Percentiles rank a stretch among this genome's conserved stretches.
These are phyloP conservation scores for Ceratocystiopsis minuta DNA, from an alignment of 2,329 filamentous ascomycete genomes.

Conservation along the genomic window DNA sequence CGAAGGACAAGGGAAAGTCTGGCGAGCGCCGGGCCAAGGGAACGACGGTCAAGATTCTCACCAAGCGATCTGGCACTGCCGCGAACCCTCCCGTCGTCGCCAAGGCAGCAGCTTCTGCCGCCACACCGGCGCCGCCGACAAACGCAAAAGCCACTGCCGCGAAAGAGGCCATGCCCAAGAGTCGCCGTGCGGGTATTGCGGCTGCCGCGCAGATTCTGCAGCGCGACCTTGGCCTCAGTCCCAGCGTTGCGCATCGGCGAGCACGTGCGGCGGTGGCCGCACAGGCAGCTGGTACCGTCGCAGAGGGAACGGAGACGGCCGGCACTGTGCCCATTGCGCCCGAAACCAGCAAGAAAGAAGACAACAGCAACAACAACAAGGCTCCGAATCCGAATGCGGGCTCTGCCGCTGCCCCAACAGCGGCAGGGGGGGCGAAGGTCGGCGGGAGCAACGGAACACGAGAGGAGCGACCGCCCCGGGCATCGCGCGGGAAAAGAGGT, in stretches of 20 bases:
- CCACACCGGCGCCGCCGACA: conserved; percentile 22
- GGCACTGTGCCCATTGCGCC: conserved; percentile 13
- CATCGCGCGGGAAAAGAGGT: conserved; percentile 10
- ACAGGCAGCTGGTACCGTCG: conserved; percentile 22
- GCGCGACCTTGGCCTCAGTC: conserved; percentile 46
- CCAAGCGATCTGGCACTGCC: conserved; percentile 30
- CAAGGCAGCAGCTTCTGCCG: conserved; percentile 33
- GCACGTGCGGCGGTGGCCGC: conserved; percentile 25
- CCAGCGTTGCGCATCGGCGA: conserved; percentile 42
- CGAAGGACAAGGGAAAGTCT: conserved; percentile 20
- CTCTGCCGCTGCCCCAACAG: neutral
- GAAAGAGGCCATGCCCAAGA: conserved; percentile 29
- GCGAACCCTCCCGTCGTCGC: conserved; percentile 27
- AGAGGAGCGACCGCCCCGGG: conserved; percentile 5
- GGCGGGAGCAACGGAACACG: neutral
- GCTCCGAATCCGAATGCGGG: too few relatives aligned
- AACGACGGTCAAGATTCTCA: conserved; percentile 44
- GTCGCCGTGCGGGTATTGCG: conserved; percentile 40
- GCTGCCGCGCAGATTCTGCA: conserved; percentile 47
- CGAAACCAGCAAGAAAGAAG: conserved; percentile 13
- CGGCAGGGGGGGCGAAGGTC: neutral
- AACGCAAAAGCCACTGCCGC: conserved; percentile 2
- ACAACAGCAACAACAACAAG: conserved; percentile 8
- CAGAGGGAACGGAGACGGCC: conserved; percentile 32
- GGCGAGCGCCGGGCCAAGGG: conserved; percentile 25